Conservation (phyloP, 257 asterid genomes). For the Nicotiana knightiana region DNA sequence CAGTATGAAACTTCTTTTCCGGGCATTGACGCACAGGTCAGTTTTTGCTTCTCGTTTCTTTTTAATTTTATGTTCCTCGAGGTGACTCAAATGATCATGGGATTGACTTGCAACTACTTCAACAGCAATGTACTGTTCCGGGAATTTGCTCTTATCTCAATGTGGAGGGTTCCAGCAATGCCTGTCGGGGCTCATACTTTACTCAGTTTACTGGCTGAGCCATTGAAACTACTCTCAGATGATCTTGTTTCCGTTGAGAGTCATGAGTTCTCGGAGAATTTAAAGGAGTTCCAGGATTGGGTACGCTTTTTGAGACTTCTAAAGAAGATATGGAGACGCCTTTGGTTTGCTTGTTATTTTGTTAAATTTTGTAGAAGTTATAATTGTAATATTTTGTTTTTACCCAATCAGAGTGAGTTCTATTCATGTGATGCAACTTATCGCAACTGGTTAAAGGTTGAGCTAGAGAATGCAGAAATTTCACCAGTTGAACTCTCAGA, state of each 20-base stretch:
- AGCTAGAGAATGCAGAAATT: slow-evolving; percentile 64
- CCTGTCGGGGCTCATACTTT: slow-evolving; percentile 93
- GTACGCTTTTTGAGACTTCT: slow-evolving; percentile 37
- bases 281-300: slow-evolving; percentile 96
- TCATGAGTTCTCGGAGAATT: slow-evolving; percentile 53
- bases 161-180: slow-evolving; percentile 96
- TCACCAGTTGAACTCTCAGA: slow-evolving; percentile 58
- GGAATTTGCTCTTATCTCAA: slow-evolving; percentile 91
- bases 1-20: slow-evolving; percentile 60
- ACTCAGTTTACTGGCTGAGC: slow-evolving; percentile 95
- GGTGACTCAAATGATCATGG: background rate
- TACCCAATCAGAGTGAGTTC: slow-evolving; percentile 67
- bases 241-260: slow-evolving; percentile 51
- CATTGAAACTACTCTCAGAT: slow-evolving; percentile 74
- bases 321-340: slow-evolving; percentile 1
- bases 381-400: background rate
- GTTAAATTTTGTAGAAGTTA: slow-evolving; percentile 18
- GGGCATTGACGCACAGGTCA: slow-evolving; percentile 90
- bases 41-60: background rate
- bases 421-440: slow-evolving; percentile 93
- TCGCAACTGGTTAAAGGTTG: slow-evolving; percentile 84
- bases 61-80: background rate
- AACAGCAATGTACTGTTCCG: slow-evolving; percentile 86
- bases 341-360: slow-evolving; percentile 9
- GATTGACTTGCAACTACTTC: slow-evolving; percentile 21